phyloP scores from a whole-genome alignment of 106 monocot genomes.

The Gastrodia elata region DNA sequence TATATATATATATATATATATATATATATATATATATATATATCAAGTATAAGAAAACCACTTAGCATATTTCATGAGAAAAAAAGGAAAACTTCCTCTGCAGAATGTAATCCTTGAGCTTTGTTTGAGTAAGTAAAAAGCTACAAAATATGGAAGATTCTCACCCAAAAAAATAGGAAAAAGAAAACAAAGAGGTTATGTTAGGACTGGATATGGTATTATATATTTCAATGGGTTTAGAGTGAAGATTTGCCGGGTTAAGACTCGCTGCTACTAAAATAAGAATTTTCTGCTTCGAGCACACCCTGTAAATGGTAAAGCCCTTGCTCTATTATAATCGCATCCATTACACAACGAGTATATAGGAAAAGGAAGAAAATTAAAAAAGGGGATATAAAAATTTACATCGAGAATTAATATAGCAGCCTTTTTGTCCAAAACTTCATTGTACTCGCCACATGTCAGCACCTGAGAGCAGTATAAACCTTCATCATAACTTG shows the following conservation, averaged over 20 bases:
- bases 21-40: too few relatives aligned
- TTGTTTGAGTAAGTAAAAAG: too few relatives aligned
- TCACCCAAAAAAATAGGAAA: too few relatives aligned
- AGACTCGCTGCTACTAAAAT: constrained; percentile 9
- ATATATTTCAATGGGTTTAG: background rate
- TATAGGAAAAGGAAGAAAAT: background rate
- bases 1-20: too few relatives aligned
- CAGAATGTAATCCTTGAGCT: too few relatives aligned
- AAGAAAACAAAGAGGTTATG: too few relatives aligned
- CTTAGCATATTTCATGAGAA: too few relatives aligned
- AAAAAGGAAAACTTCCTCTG: too few relatives aligned
- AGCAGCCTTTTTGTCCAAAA: constrained; percentile 72
- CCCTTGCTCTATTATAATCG: background rate
- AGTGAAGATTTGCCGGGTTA: background rate
- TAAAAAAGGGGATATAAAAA: background rate
- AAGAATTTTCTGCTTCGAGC: constrained; percentile 33
- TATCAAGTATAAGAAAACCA: too few relatives aligned
- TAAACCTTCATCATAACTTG: background rate
- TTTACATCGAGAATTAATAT: constrained; percentile 57
- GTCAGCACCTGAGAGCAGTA: constrained; percentile 33
- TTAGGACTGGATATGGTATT: too few relatives aligned
- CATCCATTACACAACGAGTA: too few relatives aligned
- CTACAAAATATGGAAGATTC: too few relatives aligned
- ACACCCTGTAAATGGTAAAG: constrained; percentile 23
- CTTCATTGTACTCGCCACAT: constrained; percentile 87